phyloP scores from a whole-genome alignment of 208 protist genomes.

The Acanthamoeba healyi region DNA sequence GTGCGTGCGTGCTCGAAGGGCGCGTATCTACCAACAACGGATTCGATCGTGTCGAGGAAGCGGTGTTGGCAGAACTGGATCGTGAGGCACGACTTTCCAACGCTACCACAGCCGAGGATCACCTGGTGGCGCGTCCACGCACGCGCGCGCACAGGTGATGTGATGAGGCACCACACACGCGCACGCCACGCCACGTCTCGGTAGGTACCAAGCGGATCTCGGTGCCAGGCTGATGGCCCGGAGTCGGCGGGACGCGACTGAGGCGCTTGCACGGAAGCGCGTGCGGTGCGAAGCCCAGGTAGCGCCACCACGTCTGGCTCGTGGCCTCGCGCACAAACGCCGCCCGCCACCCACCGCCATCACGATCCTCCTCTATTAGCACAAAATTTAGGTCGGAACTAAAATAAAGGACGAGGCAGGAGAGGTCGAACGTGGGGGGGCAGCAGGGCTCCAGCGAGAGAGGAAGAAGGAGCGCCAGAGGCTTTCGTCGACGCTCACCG shows the following conservation, averaged over 20 bases:
- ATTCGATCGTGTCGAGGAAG: too few species aligned
- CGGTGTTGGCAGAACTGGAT: too few species aligned
- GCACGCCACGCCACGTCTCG: too few species aligned
- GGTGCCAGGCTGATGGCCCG: too few species aligned
- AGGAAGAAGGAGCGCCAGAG: slow-evolving; percentile 12
- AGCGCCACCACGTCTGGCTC: background rate
- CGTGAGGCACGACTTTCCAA: too few species aligned
- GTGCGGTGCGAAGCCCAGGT: background rate
- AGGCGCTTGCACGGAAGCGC: background rate
- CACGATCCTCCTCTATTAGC: background rate
- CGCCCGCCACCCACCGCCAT: background rate
- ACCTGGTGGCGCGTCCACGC: too few species aligned
- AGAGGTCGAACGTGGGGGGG: background rate
- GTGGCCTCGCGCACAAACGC: background rate
- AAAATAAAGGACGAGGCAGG: background rate
- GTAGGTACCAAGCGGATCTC: background rate
- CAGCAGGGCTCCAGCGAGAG: background rate
- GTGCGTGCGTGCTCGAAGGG: too few species aligned
- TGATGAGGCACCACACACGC: too few species aligned
- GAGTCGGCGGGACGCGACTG: background rate
- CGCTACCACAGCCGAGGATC: too few species aligned
- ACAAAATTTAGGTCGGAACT: background rate
- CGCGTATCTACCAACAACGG: too few species aligned
- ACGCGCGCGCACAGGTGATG: too few species aligned
- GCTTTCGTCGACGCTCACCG: background rate